A percentile compares a stretch with the other conserved stretches of the same genome.
Conservation (phyloP, 345 rosid genomes). For the Melastoma malabathricum region DNA sequence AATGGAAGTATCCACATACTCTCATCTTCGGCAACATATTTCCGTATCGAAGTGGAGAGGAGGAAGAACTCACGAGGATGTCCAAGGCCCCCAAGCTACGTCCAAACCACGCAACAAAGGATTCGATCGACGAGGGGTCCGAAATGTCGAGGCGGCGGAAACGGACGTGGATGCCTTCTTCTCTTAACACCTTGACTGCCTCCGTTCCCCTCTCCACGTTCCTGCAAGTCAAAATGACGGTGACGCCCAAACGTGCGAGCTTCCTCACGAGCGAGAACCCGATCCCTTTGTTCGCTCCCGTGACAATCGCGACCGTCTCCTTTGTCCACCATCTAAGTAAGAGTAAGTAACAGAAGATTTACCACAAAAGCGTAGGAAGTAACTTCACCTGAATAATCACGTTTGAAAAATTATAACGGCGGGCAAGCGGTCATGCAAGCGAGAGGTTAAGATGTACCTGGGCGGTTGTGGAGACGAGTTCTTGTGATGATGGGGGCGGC, state of each 20-base stretch:
- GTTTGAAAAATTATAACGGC: no score
- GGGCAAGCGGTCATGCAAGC: no score
- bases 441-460: no score
- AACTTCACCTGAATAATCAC: not conserved
- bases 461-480: no score
- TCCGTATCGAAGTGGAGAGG: not conserved
- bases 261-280: constrained; percentile 62
- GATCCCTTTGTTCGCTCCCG: constrained; percentile 85
- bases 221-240: constrained; percentile 62
- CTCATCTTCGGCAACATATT: not conserved
- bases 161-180: constrained; percentile 26
- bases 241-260: constrained; percentile 48
- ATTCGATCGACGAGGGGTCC: constrained; percentile 32
- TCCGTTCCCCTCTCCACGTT: constrained; percentile 36
- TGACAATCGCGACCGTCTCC: constrained; percentile 60
- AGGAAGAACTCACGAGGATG: constrained; percentile 42
- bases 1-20: not conserved
- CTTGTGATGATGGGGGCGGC: no score
- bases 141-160: constrained; percentile 57
- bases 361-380: not conserved
- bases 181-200: constrained; percentile 38
- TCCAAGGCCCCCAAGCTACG: constrained; percentile 34
- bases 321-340: constrained; percentile 60
- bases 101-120: constrained; percentile 43
- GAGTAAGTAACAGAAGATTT: not conserved